These are phyloP conservation scores for Chalciporus piperatus DNA, from an alignment of 768 basidiomycete genomes.

Conservation along the genomic window DNA sequence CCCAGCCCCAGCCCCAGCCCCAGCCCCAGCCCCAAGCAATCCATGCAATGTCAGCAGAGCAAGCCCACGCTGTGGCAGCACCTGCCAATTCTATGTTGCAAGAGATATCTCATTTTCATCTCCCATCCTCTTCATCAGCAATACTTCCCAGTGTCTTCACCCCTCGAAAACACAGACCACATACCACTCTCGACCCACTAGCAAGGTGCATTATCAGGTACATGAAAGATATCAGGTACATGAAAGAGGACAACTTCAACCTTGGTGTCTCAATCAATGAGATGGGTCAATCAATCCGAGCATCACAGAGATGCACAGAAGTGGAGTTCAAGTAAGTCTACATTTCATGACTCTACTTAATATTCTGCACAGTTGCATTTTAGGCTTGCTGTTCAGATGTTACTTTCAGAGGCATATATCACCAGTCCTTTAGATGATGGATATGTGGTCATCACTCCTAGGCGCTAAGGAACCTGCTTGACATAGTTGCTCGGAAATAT, in stretches of 20 bases:
- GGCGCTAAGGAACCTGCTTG: slow-evolving; percentile 14
- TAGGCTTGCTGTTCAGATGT: slow-evolving; percentile 19
- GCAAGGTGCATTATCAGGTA: slow-evolving; percentile 19
- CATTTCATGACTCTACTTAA: too few species aligned
- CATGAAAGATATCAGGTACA: slow-evolving; percentile 7
- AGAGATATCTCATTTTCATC: background rate
- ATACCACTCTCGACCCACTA: slow-evolving; percentile 17
- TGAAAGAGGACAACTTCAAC: background rate
- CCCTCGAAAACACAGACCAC: slow-evolving; percentile 20
- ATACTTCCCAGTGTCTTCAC: slow-evolving; percentile 17
- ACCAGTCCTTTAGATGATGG: slow-evolving; percentile 31
- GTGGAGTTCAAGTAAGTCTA: slow-evolving; percentile 20
- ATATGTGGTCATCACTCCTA: slow-evolving; percentile 28
- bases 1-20: background rate
- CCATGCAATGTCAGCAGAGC: background rate
- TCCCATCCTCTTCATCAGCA: background rate
- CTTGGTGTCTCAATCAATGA: slow-evolving; percentile 10
- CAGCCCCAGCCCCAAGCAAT: background rate
- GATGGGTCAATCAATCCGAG: slow-evolving; percentile 11
- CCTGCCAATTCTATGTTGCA: background rate
- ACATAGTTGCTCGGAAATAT: too few species aligned
- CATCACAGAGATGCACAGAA: slow-evolving; percentile 13
- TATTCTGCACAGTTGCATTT: too few species aligned
- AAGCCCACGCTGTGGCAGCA: background rate
- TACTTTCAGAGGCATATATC: slow-evolving; percentile 29